phyloP scores from a whole-genome alignment of 202 grass and related monocot species.

The Saccharum hybrid region DNA sequence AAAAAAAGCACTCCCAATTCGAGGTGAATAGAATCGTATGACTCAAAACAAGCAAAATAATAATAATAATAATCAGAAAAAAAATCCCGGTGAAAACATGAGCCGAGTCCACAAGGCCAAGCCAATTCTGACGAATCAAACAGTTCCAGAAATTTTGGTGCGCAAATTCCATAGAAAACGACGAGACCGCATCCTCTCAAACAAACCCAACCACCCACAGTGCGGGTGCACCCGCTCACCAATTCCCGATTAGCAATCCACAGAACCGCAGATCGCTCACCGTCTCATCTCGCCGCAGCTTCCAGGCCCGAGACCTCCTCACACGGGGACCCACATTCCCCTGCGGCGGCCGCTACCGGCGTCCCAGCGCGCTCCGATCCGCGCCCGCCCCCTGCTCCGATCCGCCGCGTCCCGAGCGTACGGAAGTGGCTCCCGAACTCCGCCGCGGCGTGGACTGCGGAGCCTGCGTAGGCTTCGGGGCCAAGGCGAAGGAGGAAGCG shows the following conservation, averaged over 20 bases:
- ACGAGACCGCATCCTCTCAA: constrained; percentile 1
- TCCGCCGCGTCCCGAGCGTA: constrained; percentile 6
- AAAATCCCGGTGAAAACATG: neutral
- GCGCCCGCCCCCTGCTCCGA: constrained; percentile 16
- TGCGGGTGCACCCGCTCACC: constrained; percentile 25
- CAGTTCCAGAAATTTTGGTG: constrained; percentile 9
- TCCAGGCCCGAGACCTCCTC: constrained; percentile 19
- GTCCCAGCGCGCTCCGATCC: constrained; percentile 42
- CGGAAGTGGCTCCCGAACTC: neutral
- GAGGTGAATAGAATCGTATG: neutral
- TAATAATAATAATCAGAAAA: neutral
- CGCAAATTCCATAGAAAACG: neutral
- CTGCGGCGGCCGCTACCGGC: constrained; percentile 29
- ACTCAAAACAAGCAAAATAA: constrained; percentile 9
- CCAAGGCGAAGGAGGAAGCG: neutral
- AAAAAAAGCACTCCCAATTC: constrained; percentile 23
- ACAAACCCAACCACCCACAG: constrained; percentile 40
- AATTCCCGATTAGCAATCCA: constrained; percentile 27
- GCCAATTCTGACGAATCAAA: constrained; percentile 22
- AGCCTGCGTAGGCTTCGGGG: neutral
- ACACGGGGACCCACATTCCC: constrained; percentile 56
- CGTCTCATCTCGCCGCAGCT: constrained; percentile 35
- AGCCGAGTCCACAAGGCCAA: neutral
- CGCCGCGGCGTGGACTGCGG: neutral
- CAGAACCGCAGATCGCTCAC: constrained; percentile 50